Evolutionary conservation across 768 basidiomycete genomes (phyloP), one percentile per base, ranked within the genome.

Genomic region (Boletellus sp.): DNA sequence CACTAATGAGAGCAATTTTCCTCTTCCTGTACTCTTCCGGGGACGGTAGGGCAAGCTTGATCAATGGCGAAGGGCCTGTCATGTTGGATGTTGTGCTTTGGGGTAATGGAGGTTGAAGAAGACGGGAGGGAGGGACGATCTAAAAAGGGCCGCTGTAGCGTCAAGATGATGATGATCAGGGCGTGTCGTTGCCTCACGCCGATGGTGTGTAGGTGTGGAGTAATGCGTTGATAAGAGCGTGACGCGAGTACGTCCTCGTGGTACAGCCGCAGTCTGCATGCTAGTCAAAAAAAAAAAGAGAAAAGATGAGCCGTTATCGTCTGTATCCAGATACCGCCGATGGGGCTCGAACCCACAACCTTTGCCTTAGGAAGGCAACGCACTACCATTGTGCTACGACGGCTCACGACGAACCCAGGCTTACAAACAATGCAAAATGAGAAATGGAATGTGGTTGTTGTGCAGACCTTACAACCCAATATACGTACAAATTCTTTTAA

Each of bases 1-100:
- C 94, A 59, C 90, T 90, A 57, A 97, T 88, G 45, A 97, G 74
- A 10, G 94, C 94, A 55, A 97, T 90, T 70, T 95, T 96, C 70
- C 94, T 85, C 72, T 87, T 85, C 59, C 80, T 78, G 67, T 89
- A 96, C 56, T 92, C 89, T 60, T 86, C 88, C 0, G 82, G 79
- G n/a, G 86, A 67, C 1, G 86, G 87, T 23, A 90, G 74, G 55
- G 76, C 65, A 45, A 81, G 72, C 55, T 74, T 78, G 41, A 80
- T 68, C 52, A 84, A 78, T 2, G 61, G 54, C 16, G 54, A 41
- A 15, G 51, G 23, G 4, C 44, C 35, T 45, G 60, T 37, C 64
- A 66, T 66, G 47, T 20, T 50, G 38, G 13, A 12, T 39, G 12
- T 36, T 33, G 42, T 43, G 46, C 28, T 10, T 28, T 10, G 4